Evolutionary conservation across 345 rosid species (phyloP).

Genomic region (Lumnitzera racemosa): DNA sequence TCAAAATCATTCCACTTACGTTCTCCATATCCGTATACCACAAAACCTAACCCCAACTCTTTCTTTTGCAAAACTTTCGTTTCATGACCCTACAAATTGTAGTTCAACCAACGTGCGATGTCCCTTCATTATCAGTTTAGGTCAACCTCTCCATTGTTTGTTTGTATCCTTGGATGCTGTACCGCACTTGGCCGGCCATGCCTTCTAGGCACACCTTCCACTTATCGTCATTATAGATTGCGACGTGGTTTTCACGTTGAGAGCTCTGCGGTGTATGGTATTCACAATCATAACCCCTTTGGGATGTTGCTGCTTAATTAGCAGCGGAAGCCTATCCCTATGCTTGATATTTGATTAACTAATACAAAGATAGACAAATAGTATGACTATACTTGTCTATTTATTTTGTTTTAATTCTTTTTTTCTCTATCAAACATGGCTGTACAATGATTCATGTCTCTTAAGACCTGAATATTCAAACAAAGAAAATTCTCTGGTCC

Average conservation of each 20-base stretch:
- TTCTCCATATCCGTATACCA: no score
- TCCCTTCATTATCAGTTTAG: neutral
- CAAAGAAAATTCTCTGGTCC: no score
- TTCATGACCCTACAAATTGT: no score
- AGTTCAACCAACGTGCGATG: no score
- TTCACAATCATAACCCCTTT: no score
- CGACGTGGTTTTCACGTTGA: no score
- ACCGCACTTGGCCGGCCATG: constrained; percentile 12
- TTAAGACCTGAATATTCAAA: neutral
- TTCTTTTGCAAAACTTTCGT: no score
- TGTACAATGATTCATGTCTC: constrained; percentile 23
- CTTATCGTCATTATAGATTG: neutral
- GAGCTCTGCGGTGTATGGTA: no score
- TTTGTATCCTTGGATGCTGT: constrained; percentile 12
- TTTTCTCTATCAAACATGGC: constrained; percentile 4
- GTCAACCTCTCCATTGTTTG: constrained; percentile 16
- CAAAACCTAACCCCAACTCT: no score
- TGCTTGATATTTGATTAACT: neutral
- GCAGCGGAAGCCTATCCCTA: neutral
- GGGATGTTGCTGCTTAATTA: no score
- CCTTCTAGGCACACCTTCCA: constrained; percentile 3
- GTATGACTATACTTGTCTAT: neutral
- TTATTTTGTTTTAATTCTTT: neutral
- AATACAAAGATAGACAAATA: neutral
- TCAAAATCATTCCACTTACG: no score